These are phyloP conservation scores for Diospyros kaki DNA, from an alignment of 148 eudicot genomes.

Conservation along the genomic window DNA sequence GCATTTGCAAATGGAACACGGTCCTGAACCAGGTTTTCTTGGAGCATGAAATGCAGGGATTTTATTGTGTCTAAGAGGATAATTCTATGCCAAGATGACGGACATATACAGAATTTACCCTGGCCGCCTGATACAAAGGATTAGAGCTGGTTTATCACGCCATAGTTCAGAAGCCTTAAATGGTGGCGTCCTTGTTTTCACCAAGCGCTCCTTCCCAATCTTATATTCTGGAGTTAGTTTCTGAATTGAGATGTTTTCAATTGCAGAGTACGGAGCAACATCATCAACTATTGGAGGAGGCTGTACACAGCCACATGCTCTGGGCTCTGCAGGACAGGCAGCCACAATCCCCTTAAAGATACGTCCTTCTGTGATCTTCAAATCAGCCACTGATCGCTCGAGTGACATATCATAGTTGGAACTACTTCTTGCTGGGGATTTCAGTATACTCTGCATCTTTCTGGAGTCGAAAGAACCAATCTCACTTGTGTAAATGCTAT, in stretches of 20 bases:
- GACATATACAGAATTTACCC: conserved; percentile 23
- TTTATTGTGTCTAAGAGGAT: too few species aligned
- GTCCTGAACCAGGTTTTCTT: too few species aligned
- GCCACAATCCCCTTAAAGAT: conserved; percentile 47
- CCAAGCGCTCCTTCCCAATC: conserved; percentile 36
- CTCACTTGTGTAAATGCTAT: conserved; percentile 19
- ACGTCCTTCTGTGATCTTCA: conserved; percentile 38
- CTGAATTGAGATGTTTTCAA: conserved; percentile 38
- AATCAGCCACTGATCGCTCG: conserved; percentile 30
- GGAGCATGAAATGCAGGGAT: too few species aligned
- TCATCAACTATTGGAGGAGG: conserved; percentile 32
- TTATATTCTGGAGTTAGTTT: conserved; percentile 47
- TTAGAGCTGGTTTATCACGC: conserved; percentile 39
- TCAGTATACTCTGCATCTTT: conserved; percentile 17
- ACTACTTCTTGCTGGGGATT: conserved; percentile 12
- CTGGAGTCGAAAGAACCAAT: conserved; percentile 13
- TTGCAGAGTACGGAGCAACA: conserved; percentile 39
- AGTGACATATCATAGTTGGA: conserved; percentile 13
- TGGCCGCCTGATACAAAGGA: conserved; percentile 43
- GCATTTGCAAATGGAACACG: too few species aligned
- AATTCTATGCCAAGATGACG: too few species aligned
- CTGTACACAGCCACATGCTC: conserved; percentile 46
- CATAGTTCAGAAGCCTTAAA: conserved; percentile 44
- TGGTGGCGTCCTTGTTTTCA: conserved; percentile 41
- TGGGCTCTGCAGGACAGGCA: conserved; percentile 31